Percentiles rank a stretch among this genome's conserved stretches.
Evolutionary conservation across 2,329 filamentous ascomycete species (phyloP).

Genomic region (Tympanopsis confertula): DNA sequence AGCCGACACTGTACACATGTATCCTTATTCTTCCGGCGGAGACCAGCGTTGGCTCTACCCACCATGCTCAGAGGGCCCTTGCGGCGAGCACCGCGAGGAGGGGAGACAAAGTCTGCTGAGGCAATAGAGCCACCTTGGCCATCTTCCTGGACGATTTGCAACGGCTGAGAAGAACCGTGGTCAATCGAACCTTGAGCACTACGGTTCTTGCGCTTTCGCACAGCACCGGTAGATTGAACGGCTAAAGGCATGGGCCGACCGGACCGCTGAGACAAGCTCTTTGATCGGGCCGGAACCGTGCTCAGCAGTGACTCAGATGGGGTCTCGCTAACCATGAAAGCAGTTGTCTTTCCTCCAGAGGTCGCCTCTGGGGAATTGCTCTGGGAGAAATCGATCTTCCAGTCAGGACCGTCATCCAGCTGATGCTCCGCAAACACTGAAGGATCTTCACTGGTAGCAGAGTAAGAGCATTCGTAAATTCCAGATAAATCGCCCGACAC

Average conservation of each 20-base stretch:
- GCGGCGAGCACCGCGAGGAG: slow-evolving; percentile 25
- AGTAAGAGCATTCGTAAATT: slow-evolving; percentile 18
- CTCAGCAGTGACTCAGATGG: slow-evolving; percentile 15
- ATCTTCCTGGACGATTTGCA: slow-evolving; percentile 29
- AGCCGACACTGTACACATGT: slow-evolving; percentile 28
- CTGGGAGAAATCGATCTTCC: slow-evolving; percentile 10
- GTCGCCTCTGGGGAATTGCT: slow-evolving; percentile 11
- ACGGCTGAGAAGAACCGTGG: slow-evolving; percentile 14
- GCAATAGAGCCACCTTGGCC: slow-evolving; percentile 25
- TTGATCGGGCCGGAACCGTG: slow-evolving; percentile 10
- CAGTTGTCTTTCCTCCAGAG: slow-evolving; percentile 14
- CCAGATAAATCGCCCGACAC: slow-evolving; percentile 19
- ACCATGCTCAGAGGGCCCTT: slow-evolving; percentile 24
- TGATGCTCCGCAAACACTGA: slow-evolving; percentile 13
- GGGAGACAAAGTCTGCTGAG: slow-evolving; percentile 25
- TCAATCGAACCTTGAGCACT: slow-evolving; percentile 13
- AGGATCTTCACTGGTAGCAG: slow-evolving; percentile 15
- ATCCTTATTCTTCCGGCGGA: slow-evolving; percentile 27
- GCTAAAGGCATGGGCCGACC: slow-evolving; percentile 14
- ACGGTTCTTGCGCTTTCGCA: slow-evolving; percentile 21
- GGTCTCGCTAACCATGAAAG: slow-evolving; percentile 20
- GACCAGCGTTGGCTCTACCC: slow-evolving; percentile 23
- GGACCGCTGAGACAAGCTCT: slow-evolving; percentile 5
- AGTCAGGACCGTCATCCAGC: background rate
- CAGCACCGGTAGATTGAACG: slow-evolving; percentile 15